phyloP scores from a whole-genome alignment of 108 stramenopile genomes.

The Cafeteria roenbergensis region DNA sequence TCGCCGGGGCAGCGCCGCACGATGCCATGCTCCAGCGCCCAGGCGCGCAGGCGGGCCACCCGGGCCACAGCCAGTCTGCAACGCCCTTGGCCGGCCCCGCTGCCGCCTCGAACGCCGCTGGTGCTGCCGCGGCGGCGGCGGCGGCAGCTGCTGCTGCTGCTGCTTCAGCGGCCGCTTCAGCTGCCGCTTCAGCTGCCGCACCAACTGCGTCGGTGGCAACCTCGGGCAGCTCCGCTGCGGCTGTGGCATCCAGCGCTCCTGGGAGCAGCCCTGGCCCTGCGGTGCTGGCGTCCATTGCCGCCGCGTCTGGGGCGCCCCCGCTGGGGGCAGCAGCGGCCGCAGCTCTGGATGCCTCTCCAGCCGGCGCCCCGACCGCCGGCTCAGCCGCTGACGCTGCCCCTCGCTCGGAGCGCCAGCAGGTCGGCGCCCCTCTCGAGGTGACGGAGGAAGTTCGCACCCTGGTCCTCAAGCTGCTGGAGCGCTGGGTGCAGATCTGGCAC shows the following conservation, averaged over 20 bases:
- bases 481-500: slow-evolving; percentile 81
- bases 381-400: slow-evolving; percentile 66
- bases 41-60: too few relatives aligned
- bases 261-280: slow-evolving; percentile 34
- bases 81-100: too few relatives aligned
- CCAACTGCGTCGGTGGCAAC: neutral
- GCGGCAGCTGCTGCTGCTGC: slow-evolving; percentile 20
- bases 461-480: slow-evolving; percentile 71
- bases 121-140: slow-evolving; percentile 12
- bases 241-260: neutral
- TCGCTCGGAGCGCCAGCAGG: slow-evolving; percentile 36
- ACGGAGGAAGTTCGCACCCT: slow-evolving; percentile 63
- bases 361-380: slow-evolving; percentile 41
- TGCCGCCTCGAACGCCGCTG: too few relatives aligned
- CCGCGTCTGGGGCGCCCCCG: slow-evolving; percentile 3
- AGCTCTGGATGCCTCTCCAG: slow-evolving; percentile 47
- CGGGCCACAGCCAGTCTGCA: too few relatives aligned
- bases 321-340: slow-evolving; percentile 36
- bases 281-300: slow-evolving; percentile 48
- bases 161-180: slow-evolving; percentile 15
- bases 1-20: too few relatives aligned
- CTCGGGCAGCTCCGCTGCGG: slow-evolving; percentile 2
- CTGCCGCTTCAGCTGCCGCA: slow-evolving; percentile 23
- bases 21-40: too few relatives aligned
- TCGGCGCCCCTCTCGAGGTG: slow-evolving; percentile 54